A percentile compares a stretch with the other conserved stretches of the same genome.
phyloP scores from a whole-genome alignment of 139 green algal species.

The Chlamydomonas sp. region DNA sequence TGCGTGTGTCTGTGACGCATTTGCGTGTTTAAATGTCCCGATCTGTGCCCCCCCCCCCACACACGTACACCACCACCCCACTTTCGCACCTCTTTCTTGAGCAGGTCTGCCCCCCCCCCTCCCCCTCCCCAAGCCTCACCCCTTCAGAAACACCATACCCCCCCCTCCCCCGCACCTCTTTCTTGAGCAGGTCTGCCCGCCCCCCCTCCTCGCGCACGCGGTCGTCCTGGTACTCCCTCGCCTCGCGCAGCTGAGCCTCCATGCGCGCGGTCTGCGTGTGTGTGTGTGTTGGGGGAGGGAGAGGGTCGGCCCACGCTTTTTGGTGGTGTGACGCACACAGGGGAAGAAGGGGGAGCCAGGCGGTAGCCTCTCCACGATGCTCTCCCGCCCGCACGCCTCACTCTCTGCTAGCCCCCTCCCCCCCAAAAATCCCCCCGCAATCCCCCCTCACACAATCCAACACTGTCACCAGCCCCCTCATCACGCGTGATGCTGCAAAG shows the following conservation, averaged over 20 bases:
- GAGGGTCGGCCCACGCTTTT: no score
- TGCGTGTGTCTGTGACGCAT: no score
- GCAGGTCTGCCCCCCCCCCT: no score
- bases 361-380: not conserved
- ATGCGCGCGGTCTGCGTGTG: conserved; percentile 45
- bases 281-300: no score
- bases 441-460: not conserved
- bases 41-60: not conserved
- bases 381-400: conserved; percentile 1
- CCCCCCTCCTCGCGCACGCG: conserved; percentile 18
- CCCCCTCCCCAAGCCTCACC: no score
- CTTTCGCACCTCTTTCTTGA: not conserved
- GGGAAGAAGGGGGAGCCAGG: no score
- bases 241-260: conserved; percentile 35
- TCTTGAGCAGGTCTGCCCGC: conserved; percentile 41
- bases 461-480: no score
- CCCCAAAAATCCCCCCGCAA: not conserved
- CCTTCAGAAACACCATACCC: no score
- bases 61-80: not conserved
- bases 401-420: not conserved
- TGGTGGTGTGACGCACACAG: no score
- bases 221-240: conserved; percentile 49
- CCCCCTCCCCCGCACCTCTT: conserved; percentile 23
- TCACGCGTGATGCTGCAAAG: not conserved
- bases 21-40: not conserved